phyloP scores from a whole-genome alignment of 352 stramenopile genomes.

The Pythium guiyangense region DNA sequence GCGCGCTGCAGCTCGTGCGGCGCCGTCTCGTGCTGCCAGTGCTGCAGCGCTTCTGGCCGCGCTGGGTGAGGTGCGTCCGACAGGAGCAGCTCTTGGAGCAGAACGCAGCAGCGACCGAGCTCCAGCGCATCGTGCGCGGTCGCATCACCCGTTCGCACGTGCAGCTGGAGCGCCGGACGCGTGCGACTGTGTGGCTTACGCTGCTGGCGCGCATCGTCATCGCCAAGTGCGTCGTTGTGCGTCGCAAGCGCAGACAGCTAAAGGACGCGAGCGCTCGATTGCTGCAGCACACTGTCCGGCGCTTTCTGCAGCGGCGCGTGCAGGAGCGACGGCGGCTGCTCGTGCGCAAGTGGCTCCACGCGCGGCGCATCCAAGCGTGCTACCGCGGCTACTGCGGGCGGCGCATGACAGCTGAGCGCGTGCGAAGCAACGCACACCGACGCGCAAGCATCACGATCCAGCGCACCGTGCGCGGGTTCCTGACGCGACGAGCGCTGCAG shows the following conservation, averaged over 20 bases:
- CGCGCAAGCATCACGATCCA: slow-evolving; percentile 21
- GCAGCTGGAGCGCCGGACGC: not conserved
- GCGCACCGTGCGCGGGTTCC: slow-evolving; percentile 7
- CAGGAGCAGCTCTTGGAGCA: slow-evolving; percentile 17
- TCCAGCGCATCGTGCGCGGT: slow-evolving; percentile 38
- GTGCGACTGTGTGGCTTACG: slow-evolving; percentile 22
- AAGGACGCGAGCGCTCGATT: slow-evolving; percentile 14
- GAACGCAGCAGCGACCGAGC: slow-evolving; percentile 23
- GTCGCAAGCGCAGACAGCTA: slow-evolving; percentile 3
- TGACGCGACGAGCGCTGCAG: slow-evolving; percentile 16
- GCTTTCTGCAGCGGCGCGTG: slow-evolving; percentile 19
- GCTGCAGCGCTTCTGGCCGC: slow-evolving; percentile 26
- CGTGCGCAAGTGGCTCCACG: slow-evolving; percentile 31
- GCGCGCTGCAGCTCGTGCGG: slow-evolving; percentile 32
- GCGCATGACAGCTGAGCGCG: not conserved
- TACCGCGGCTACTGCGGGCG: slow-evolving; percentile 33
- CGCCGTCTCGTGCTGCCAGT: slow-evolving; percentile 29
- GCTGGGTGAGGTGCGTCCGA: slow-evolving; percentile 19
- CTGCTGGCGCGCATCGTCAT: slow-evolving; percentile 26
- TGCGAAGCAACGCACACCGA: not conserved
- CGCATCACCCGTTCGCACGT: not conserved
- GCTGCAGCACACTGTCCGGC: slow-evolving; percentile 29
- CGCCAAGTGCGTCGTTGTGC: slow-evolving; percentile 17
- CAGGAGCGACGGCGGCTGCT: not conserved
- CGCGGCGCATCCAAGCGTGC: slow-evolving; percentile 35